phyloP scores from a whole-genome alignment of 306 rosid species.

The Cercis canadensis region DNA sequence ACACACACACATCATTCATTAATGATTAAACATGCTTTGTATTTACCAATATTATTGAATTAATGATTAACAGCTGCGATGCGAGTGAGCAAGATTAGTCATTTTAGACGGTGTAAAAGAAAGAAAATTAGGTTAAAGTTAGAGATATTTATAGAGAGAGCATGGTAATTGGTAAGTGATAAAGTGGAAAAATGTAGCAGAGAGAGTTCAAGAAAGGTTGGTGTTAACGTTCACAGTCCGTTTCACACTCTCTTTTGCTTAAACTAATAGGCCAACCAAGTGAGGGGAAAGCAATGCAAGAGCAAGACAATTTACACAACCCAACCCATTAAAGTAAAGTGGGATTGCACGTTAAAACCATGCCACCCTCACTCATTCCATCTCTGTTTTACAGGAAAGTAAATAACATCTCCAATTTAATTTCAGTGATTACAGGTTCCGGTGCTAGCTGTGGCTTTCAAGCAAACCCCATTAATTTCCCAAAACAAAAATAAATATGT shows the following conservation, averaged over 20 bases:
- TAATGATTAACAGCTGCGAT: slow-evolving; percentile 31
- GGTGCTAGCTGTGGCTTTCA: slow-evolving; percentile 39
- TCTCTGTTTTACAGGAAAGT: too few relatives aligned
- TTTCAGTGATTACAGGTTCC: slow-evolving; percentile 44
- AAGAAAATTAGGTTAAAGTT: not conserved
- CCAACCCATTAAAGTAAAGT: slow-evolving; percentile 42
- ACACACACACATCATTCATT: too few relatives aligned
- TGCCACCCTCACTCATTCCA: slow-evolving; percentile 49
- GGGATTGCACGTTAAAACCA: slow-evolving; percentile 62
- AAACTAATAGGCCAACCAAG: slow-evolving; percentile 41
- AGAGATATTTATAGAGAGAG: slow-evolving; percentile 1
- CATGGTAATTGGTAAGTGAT: not conserved
- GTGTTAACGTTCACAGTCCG: slow-evolving; percentile 48
- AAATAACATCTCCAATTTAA: too few relatives aligned
- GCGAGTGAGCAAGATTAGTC: slow-evolving; percentile 32
- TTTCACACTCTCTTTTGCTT: slow-evolving; percentile 47
- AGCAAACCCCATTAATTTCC: slow-evolving; percentile 48
- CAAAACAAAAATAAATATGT: too few relatives aligned
- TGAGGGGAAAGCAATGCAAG: not conserved
- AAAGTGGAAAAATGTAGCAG: too few relatives aligned
- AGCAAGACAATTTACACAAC: slow-evolving; percentile 40
- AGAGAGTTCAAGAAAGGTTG: slow-evolving; percentile 43
- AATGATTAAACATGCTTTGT: slow-evolving; percentile 31
- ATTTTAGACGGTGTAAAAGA: slow-evolving; percentile 1
- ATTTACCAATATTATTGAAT: slow-evolving; percentile 18